Evolutionary conservation across 2,329 filamentous ascomycete species (phyloP), one percentile per base, ranked within the genome.

Genomic region (Fonsecaea monophora): DNA sequence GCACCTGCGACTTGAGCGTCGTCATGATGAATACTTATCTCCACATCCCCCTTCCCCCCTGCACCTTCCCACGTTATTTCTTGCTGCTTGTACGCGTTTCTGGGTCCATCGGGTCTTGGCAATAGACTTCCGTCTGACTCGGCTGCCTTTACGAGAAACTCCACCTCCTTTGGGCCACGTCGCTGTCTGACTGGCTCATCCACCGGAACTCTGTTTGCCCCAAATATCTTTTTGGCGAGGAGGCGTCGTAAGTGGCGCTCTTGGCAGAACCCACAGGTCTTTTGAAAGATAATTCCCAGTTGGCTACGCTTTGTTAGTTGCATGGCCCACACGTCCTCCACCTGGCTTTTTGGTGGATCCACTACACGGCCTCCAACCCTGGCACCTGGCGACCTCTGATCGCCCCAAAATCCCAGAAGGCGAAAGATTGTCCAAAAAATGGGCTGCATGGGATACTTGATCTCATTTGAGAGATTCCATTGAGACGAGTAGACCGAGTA

Each of bases 221-320:
- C 59, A 61, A 53, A 25, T 53, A 40, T 61, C 59, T 40, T 61
- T 61, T 61, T 25, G 48, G 59, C 59, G 59, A 61, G 21, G 15
- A 40, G 55, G 59, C 18, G 32, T 40, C 54, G 58, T 65, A 54
- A 65, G 64, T 56, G 53, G 64, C 64, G 58, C 32, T 53, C 53
- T 66, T 62, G 64, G 64, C 59, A 37, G 37, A 56, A 13, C 30
- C 32, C 35, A 35, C 35, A 21, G 32, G 50, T 58, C 42, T 40
- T 64, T 64, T 58, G 32, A 58, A 57, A n/a, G n/a, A 40, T 10
- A 37, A 12, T 13, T 2, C 3, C 21, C 62, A 18, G 53, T 66
- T 65, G 63, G 63, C 9, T 6, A 18, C 25, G 18, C 25, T 25
- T 5, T n/a, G 6, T n/a, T n/a, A n/a, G 15, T n/a, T 42, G 3